These are phyloP conservation scores for Thraustotheca clavata DNA, from an alignment of 352 stramenopile genomes.

Conservation along the genomic window DNA sequence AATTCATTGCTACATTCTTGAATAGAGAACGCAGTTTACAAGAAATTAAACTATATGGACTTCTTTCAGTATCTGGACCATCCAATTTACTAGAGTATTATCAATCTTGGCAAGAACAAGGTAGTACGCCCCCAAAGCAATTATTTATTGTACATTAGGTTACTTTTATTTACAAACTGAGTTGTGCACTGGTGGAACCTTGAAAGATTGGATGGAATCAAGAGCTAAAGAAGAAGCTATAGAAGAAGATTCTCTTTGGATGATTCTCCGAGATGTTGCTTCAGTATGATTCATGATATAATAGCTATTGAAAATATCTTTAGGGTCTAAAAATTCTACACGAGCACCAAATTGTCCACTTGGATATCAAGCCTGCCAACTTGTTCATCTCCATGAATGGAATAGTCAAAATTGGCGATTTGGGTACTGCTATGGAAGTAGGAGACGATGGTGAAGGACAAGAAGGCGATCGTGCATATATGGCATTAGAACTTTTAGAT, in stretches of 20 bases:
- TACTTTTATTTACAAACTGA: slow-evolving; percentile 93
- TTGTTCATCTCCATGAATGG: slow-evolving; percentile 81
- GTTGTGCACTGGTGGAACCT: slow-evolving; percentile 81
- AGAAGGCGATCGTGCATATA: slow-evolving; percentile 91
- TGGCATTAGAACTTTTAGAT: slow-evolving; percentile 81
- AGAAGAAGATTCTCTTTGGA: slow-evolving; percentile 54
- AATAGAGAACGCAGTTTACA: slow-evolving; percentile 46
- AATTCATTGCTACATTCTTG: not conserved
- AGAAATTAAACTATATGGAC: slow-evolving; percentile 52
- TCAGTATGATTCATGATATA: slow-evolving; percentile 14
- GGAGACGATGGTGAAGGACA: slow-evolving; percentile 65
- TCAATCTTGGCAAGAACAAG: slow-evolving; percentile 90
- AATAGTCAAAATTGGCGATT: slow-evolving; percentile 85
- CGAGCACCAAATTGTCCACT: slow-evolving; percentile 84
- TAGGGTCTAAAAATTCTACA: slow-evolving; percentile 84
- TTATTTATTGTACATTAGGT: slow-evolving; percentile 25
- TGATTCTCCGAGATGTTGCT: slow-evolving; percentile 59
- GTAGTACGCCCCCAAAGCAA: slow-evolving; percentile 24
- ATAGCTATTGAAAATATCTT: not conserved
- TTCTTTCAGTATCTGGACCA: slow-evolving; percentile 38
- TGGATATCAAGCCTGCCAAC: slow-evolving; percentile 97
- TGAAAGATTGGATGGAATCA: slow-evolving; percentile 50
- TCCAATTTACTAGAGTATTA: slow-evolving; percentile 91
- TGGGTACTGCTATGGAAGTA: slow-evolving; percentile 80
- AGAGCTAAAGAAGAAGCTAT: not conserved